Base-by-base conservation (phyloP, 1,284 basidiomycete species). In the Leccinum fuscescens region DNA sequence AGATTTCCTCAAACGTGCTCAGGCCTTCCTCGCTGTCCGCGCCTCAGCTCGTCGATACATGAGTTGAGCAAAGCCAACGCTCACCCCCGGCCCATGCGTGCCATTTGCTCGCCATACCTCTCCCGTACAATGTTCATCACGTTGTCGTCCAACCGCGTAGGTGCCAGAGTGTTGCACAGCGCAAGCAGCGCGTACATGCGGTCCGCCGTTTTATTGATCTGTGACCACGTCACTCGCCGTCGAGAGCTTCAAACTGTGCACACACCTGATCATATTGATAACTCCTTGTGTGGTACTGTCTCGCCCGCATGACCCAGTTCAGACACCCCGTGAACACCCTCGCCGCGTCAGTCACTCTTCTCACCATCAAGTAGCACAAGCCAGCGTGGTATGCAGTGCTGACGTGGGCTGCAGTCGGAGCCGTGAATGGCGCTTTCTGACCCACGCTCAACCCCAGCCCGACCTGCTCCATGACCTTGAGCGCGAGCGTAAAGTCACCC, bases 161-260 rank as follows among this genome's bases (percentile, higher is more conserved):
- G 96, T 24, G 94, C 94, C 11, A 98, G 82, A 0, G 93, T 92
- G 68, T 94, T 92, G 78, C 94, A 96, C 65, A 98, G 89, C 7
- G 95, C 93, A 65, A 98, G 91, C 20, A 99, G 78, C 4, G 95
- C 94, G 73, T 98, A 97, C 96, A 98, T 99, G 56, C 96, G 82
- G 75, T 99, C 96, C 8, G 93, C 95, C 29, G 92, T 95, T 82
- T 98, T 98, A 81, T 90, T 95, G 77, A 99, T 97, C 91, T 93
- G 66, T 39, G 15, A 6, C 17, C 24, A 2, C 1, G 50, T 60
- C 56, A 67, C 42, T 56, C 11, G 35, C 53, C 9, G n/a, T 15
- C 1, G 11, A 12, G 35, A 9, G 8, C 12, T 20, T 14, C 55
- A 15, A 17, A 8, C 5, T 15, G 1, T 7, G 69, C 80, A 31